A percentile compares a stretch with the other conserved stretches of the same genome.
phyloP scores from a whole-genome alignment of 2,329 filamentous ascomycete species.

The Trichoderma sp. region DNA sequence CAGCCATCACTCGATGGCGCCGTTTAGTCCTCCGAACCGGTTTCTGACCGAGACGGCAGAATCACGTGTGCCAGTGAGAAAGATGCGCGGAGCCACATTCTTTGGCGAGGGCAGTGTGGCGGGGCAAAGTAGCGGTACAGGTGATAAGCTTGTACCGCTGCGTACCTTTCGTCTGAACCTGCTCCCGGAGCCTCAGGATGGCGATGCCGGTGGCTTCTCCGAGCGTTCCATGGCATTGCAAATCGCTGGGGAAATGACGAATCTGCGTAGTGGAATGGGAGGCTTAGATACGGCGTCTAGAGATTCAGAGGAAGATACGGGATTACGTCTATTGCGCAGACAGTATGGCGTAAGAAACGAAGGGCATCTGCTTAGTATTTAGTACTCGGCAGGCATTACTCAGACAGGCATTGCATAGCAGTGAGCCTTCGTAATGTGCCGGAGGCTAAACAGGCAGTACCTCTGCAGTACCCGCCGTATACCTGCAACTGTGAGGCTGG shows the following conservation, averaged over 20 bases:
- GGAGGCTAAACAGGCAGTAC: not conserved
- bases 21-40: not conserved
- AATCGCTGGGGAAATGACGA: not conserved
- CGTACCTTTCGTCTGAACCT: not conserved
- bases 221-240: not conserved
- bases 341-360: not conserved
- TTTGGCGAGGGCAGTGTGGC: not conserved
- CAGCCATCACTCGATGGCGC: not conserved
- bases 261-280: not conserved
- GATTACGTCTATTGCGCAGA: not conserved
- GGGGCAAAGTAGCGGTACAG: constrained; percentile 10
- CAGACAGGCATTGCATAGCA: not conserved
- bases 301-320: not conserved
- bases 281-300: not conserved
- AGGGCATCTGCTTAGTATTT: not conserved
- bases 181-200: not conserved
- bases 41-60: not conserved
- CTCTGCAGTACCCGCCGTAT: not conserved
- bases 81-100: constrained; percentile 6
- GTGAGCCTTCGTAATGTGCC: not conserved
- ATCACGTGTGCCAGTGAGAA: constrained; percentile 12
- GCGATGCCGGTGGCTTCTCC: not conserved
- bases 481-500: constrained; percentile 17
- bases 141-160: not conserved
- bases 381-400: not conserved